Percentiles rank a stretch among this genome's conserved stretches.
phyloP scores from a whole-genome alignment of 257 asterid genomes.

The Nicotiana benthamiana region DNA sequence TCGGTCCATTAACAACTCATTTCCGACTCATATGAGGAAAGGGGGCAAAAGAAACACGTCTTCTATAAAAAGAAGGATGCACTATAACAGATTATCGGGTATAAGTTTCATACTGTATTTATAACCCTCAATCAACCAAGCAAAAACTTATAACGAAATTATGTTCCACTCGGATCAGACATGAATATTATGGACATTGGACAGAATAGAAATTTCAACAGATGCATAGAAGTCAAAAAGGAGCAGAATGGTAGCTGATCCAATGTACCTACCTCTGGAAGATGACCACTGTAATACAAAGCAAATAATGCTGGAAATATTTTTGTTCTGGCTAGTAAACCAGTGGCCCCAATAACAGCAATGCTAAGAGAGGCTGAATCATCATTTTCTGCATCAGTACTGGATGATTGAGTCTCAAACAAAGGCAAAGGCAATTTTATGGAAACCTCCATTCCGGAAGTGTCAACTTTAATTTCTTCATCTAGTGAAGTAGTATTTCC shows the following conservation, averaged over 20 bases:
- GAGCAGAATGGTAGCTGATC: not conserved
- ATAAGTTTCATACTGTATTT: not conserved
- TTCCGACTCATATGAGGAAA: not conserved
- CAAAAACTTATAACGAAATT: not conserved
- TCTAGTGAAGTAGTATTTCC: not conserved
- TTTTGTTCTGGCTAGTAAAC: slow-evolving; percentile 42
- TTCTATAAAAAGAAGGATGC: not conserved
- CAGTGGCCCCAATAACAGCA: slow-evolving; percentile 50
- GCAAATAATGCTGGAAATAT: slow-evolving; percentile 51
- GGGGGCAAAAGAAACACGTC: not conserved
- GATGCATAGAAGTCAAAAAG: not conserved
- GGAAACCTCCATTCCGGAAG: not conserved
- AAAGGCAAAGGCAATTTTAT: slow-evolving; percentile 1
- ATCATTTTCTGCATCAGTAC: slow-evolving; percentile 8
- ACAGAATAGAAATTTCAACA: not conserved
- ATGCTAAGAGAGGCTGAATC: slow-evolving; percentile 33
- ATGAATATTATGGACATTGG: not conserved
- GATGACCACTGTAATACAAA: slow-evolving; percentile 37
- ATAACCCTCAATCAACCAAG: not conserved
- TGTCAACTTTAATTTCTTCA: slow-evolving; percentile 6
- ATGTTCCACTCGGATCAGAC: not conserved
- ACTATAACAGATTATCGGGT: not conserved
- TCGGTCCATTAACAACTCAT: not conserved
- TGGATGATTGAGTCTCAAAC: slow-evolving; percentile 9
- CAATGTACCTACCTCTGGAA: slow-evolving; percentile 34